These are phyloP conservation scores for Yamadazyma atlantica DNA, from an alignment of 1,139 yeast genomes.

Conservation along the genomic window DNA sequence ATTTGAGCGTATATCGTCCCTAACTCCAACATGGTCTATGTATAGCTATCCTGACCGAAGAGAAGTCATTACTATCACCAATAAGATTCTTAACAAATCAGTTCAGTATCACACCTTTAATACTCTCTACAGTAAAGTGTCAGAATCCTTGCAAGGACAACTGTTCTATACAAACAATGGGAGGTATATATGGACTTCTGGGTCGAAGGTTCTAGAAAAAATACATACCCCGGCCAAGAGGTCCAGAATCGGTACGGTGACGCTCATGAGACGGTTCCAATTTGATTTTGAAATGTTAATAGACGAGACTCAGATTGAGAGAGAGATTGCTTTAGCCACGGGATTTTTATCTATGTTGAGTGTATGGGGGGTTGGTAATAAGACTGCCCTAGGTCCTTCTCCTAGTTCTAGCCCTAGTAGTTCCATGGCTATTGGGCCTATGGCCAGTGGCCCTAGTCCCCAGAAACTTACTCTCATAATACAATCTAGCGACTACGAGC, in stretches of 20 bases:
- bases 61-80: slow-evolving; percentile 52
- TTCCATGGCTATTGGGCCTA: too few species aligned
- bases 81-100: slow-evolving; percentile 45
- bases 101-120: slow-evolving; percentile 45
- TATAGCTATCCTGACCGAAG: slow-evolving; percentile 42
- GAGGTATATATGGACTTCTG: slow-evolving; percentile 54
- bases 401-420: too few species aligned
- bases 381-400: too few species aligned
- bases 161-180: slow-evolving; percentile 53
- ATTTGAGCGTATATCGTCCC: slow-evolving; percentile 50
- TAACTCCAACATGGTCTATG: slow-evolving; percentile 55
- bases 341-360: slow-evolving; percentile 62
- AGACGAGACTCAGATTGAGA: slow-evolving; percentile 47
- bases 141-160: slow-evolving; percentile 35
- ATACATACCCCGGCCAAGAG: slow-evolving; percentile 55
- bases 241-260: slow-evolving; percentile 52
- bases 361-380: slow-evolving; percentile 60
- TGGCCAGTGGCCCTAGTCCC: neutral
- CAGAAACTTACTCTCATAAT: neutral
- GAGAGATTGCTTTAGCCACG: slow-evolving; percentile 53
- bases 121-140: slow-evolving; percentile 49
- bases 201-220: slow-evolving; percentile 50
- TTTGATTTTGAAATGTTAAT: slow-evolving; percentile 59
- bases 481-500: neutral
- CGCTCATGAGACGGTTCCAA: slow-evolving; percentile 57